These are phyloP conservation scores for Cercospora beticola DNA, from an alignment of 2,329 filamentous ascomycete genomes.

Conservation along the genomic window DNA sequence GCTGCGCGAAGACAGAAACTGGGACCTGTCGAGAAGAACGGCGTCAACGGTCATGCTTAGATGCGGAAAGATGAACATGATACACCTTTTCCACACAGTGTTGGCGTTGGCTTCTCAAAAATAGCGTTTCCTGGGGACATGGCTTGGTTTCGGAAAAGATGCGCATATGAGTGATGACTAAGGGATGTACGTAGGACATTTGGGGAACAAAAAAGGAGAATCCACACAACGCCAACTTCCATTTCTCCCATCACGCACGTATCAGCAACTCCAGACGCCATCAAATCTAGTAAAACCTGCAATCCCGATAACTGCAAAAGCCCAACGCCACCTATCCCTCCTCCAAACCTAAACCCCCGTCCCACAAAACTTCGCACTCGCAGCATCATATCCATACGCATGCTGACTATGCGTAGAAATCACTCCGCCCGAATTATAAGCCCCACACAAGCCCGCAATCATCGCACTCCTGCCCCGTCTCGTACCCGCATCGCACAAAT, in stretches of 20 bases:
- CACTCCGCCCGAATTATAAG: background rate
- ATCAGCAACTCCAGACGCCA: background rate
- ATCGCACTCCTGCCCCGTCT: background rate
- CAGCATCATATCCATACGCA: background rate
- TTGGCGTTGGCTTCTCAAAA: background rate
- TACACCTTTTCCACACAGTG: background rate
- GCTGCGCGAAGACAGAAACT: conserved; percentile 64
- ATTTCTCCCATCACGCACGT: background rate
- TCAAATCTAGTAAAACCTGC: no score
- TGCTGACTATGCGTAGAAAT: background rate
- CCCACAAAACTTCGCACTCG: background rate
- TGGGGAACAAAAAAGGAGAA: background rate
- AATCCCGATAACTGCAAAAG: no score
- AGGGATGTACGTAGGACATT: background rate
- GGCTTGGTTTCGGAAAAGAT: background rate
- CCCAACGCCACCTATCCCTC: no score
- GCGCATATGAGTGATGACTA: background rate
- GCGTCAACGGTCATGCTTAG: conserved; percentile 26
- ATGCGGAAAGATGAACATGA: background rate
- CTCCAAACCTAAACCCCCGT: background rate
- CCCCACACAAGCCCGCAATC: background rate
- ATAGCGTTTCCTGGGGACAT: background rate
- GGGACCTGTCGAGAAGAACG: conserved; percentile 32
- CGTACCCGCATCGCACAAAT: background rate
- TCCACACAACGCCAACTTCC: background rate